Evolutionary conservation across 257 asterid genomes (phyloP), one percentile per base, ranked within the genome.

Genomic region (Datura wrightii): DNA sequence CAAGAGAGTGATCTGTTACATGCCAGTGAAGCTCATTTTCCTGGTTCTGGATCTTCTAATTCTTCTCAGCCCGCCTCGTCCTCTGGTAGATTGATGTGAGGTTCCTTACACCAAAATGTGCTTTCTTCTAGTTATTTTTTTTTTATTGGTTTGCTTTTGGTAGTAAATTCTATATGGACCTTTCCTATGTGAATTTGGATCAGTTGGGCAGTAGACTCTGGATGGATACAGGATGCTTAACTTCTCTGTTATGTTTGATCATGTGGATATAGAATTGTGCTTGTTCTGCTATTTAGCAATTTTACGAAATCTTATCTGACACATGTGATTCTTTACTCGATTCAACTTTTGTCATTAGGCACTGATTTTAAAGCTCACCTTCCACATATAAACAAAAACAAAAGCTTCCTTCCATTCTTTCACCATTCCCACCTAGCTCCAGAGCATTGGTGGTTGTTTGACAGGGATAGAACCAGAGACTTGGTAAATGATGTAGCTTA

Each of bases 11-110:
- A 85, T 80, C 83, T 92, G 56, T 83, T 85, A 78, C 82, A 85
- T 56, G 86, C 59, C 56, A 82, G 46, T 9, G 91, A 86, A 65
- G 86, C 54, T 44, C 83, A 80, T 14, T 82, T 80, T 62, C 80
- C 84, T 53, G 81, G 80, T 79, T 31, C 56, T 13, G 31, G 1
- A 72, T 7, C 0, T 48, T 50, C 15, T 8, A 46, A 31, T 85
- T 85, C 84, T 62, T 62, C 79, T 84, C 87, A 85, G 85, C 52
- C 83, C 41, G 71, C 87, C 15, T 87, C 89, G 37, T 84, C 93
- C 52, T 85, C 89, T 85, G 91, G 84, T 86, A 86, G 86, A 85
- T 79, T 90, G 80, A 59, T 86, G 95, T 93, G 90, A 95, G 98
- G 82, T 80, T 91, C 65, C 91, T 86, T 74, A 24, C 5, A 48